Evolutionary conservation across 768 basidiomycete genomes (phyloP), one percentile per base, ranked within the genome.

Genomic region (Kwoniella bestiolae): DNA sequence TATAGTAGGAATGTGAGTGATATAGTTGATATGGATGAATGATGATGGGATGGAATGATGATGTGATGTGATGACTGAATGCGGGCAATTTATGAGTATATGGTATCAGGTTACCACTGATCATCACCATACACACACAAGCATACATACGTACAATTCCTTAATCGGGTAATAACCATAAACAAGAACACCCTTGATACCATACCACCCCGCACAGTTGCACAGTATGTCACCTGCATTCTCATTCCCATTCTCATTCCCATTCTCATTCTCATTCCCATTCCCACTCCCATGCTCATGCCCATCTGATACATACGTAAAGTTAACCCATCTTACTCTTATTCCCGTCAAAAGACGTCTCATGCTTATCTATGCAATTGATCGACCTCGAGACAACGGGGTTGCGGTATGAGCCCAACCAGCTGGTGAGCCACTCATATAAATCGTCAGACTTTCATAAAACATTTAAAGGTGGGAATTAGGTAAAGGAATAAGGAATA

Each of bases 391-490:
- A n/a, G n/a, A n/a, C n/a, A n/a, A n/a, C n/a, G n/a, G n/a, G n/a
- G n/a, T n/a, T n/a, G n/a, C n/a, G n/a, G n/a, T n/a, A n/a, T n/a
- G n/a, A n/a, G n/a, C n/a, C n/a, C n/a, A n/a, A n/a, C n/a, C n/a
- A n/a, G n/a, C n/a, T n/a, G 46, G 21, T 3, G n/a, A n/a, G 5
- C 25, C 12, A 47, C 9, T 9, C 46, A 21, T 47, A 21, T 32
- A 18, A 35, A 55, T 55, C 52, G 52, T 46, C 29, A 32, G 28
- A 59, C 45, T 59, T 59, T 41, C 57, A 59, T 59, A 45, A 59
- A 41, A 21, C 41, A 47, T 29, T 28, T 12, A 35, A 38, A 25
- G 16, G 55, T 21, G 34, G 45, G 56, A 57, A 57, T 57, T 57
- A 57, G 32, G 23, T 26, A 14, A 18, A 57, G 38, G 5, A 11